phyloP scores from a whole-genome alignment of 2,329 filamentous ascomycete species.

The Teratosphaeria gauchensis region DNA sequence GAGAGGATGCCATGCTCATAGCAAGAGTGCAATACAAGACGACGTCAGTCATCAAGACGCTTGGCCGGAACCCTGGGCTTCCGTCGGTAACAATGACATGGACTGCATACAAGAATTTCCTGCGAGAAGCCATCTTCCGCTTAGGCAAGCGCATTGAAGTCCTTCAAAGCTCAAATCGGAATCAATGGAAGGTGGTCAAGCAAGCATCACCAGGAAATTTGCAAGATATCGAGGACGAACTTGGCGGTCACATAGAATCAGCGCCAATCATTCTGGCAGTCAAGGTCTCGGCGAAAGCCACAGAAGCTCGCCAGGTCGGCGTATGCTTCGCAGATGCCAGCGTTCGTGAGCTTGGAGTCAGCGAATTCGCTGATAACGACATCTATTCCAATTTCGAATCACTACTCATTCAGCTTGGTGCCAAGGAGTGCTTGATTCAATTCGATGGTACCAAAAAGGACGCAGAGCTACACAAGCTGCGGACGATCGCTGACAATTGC shows the following conservation, averaged over 20 bases:
- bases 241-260: constrained; percentile 75
- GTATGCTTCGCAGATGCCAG: constrained; percentile 98
- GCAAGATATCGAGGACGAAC: constrained; percentile 92
- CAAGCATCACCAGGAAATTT: constrained; percentile 83
- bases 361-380: constrained; percentile 98
- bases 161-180: constrained; percentile 67
- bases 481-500: constrained; percentile 83
- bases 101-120: constrained; percentile 90
- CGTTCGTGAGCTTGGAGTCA: constrained; percentile 88
- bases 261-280: constrained; percentile 93
- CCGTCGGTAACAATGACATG: constrained; percentile 91
- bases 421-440: constrained; percentile 87
- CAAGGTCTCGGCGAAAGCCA: constrained; percentile 80
- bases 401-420: constrained; percentile 87
- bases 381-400: constrained; percentile 97
- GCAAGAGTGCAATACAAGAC: constrained; percentile 88
- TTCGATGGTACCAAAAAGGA: constrained; percentile 72
- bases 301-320: constrained; percentile 75
- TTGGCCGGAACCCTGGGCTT: constrained; percentile 76
- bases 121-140: constrained; percentile 86
- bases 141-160: constrained; percentile 87
- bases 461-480: constrained; percentile 75
- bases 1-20: constrained; percentile 74
- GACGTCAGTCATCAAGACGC: constrained; percentile 83
- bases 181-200: constrained; percentile 87